Base-by-base conservation (phyloP, 495 filamentous ascomycete species). In the Aspergillus sparsus region DNA sequence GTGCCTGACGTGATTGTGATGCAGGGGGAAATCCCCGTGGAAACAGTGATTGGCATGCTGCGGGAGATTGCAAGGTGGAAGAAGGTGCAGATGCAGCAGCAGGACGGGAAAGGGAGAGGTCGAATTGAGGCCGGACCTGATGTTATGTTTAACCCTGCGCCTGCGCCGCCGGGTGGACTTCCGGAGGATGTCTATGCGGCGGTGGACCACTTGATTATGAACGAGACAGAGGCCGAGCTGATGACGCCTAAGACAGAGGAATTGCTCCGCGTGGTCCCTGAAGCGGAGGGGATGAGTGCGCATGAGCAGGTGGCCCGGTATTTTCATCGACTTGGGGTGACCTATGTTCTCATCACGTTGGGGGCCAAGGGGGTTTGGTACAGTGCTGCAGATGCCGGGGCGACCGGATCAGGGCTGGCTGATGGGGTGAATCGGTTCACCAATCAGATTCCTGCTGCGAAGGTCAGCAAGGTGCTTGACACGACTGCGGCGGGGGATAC, bases 401-500 rank as follows among this genome's bases (percentile, higher is more conserved):
- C 68, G 12, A 80, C 80, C 9, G 35, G 15, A 2, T 37, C 51
- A 12, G 71, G 82, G 49, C 63, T 67, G 7, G 70, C 60, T 15
- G 70, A 77, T 55, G 71, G 73, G 7, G 64, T 63, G 3, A 60
- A 55, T n/a, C 67, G 72, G 32, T 74, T 76, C 32, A 74, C 71
- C 9, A 70, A 75, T 39, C 64, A 81, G 55, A 65, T 79, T 6
- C 75, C 74, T 13, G 87, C 85, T 9, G 81, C 79, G 63, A 85
- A 80, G 68, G 84, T 81, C 61, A 77, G 67, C 65, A 84, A 80
- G 55, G 93, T 97, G 18, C 82, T 96, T 6, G 94, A 98, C 75
- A 98, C 93, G 6, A 98, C 94, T 5, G 93, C 88, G 0, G 94
- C 93, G 13, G 94, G 94, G 0, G 94, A 98, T 72, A 96, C 93